Evolutionary conservation across 2,329 filamentous ascomycete species (phyloP).

Genomic region (Fonsecaea multimorphosa): DNA sequence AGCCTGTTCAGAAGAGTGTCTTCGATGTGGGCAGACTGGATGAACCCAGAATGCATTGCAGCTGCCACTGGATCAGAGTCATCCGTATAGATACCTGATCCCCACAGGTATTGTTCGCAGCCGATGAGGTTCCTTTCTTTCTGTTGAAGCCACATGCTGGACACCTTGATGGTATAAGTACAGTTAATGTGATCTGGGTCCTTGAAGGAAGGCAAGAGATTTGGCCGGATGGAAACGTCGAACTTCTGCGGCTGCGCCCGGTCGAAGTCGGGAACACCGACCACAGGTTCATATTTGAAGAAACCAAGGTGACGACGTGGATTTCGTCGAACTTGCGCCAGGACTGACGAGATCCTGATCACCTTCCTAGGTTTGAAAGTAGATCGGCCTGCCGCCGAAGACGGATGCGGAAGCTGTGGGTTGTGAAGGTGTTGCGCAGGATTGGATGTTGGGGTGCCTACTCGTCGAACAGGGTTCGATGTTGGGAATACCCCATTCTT

Average conservation of each 20-base stretch:
- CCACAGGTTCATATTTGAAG: slow-evolving; percentile 75
- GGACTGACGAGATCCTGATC: slow-evolving; percentile 71
- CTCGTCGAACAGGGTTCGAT: slow-evolving; percentile 24
- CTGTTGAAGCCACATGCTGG: slow-evolving; percentile 74
- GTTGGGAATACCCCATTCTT: slow-evolving; percentile 29
- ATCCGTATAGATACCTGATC: slow-evolving; percentile 92
- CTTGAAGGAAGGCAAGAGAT: slow-evolving; percentile 73
- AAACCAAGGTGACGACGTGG: slow-evolving; percentile 84
- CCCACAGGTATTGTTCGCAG: slow-evolving; percentile 80
- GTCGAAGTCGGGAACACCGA: slow-evolving; percentile 54
- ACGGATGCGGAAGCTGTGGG: slow-evolving; percentile 16
- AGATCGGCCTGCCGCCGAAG: slow-evolving; percentile 51
- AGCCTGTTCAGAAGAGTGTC: slow-evolving; percentile 66
- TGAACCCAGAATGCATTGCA: slow-evolving; percentile 91
- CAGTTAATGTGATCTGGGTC: slow-evolving; percentile 78
- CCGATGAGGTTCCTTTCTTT: slow-evolving; percentile 82
- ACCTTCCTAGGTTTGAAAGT: slow-evolving; percentile 63
- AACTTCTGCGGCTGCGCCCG: slow-evolving; percentile 56
- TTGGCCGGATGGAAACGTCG: slow-evolving; percentile 66
- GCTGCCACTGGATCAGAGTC: slow-evolving; percentile 93
- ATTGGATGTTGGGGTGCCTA: slow-evolving; percentile 31
- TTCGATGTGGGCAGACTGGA: slow-evolving; percentile 87
- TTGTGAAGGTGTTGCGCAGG: slow-evolving; percentile 22
- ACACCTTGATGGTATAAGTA: slow-evolving; percentile 85
- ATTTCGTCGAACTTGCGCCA: slow-evolving; percentile 72